Percentiles rank a stretch among this genome's conserved stretches.
Conservation (phyloP, 2,329 filamentous ascomycete genomes). For the Alternaria postmessia region DNA sequence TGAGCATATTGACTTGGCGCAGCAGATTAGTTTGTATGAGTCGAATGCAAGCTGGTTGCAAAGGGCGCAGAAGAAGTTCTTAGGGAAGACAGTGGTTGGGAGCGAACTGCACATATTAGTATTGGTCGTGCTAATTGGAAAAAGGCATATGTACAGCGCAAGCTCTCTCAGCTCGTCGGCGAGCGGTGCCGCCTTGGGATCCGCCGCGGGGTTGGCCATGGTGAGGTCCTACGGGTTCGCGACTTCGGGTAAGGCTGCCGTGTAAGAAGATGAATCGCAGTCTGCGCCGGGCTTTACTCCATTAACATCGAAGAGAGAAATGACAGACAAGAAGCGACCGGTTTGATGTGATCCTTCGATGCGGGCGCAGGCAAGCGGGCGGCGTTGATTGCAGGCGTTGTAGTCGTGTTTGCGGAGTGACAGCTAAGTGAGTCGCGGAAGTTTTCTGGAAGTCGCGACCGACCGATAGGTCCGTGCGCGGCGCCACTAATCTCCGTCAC, state of each 20-base stretch:
- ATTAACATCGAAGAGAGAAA: conserved; percentile 23
- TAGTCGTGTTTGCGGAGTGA: conserved; percentile 22
- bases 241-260: conserved; percentile 32
- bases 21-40: conserved; percentile 90
- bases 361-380: conserved; percentile 11
- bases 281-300: conserved; percentile 28
- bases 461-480: conserved; percentile 20
- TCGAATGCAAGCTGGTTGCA: conserved; percentile 92
- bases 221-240: conserved; percentile 28
- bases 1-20: conserved; percentile 93
- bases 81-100: conserved; percentile 85
- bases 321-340: conserved; percentile 1
- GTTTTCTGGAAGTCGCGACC: conserved; percentile 29
- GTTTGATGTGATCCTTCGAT: conserved; percentile 1
- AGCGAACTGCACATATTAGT: conserved; percentile 67
- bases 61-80: conserved; percentile 92
- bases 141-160: conserved; percentile 34
- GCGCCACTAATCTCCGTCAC: conserved; percentile 8
- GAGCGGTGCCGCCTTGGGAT: conserved; percentile 45
- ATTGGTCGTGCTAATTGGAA: not conserved
- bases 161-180: conserved; percentile 45
- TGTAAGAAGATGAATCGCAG: conserved; percentile 23
- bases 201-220: conserved; percentile 40
- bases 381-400: conserved; percentile 15
- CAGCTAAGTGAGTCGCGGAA: conserved; percentile 22